Percentiles rank a stretch among this genome's conserved stretches.
These are phyloP conservation scores for Sindora glabra DNA, from an alignment of 306 rosid genomes.

Conservation along the genomic window DNA sequence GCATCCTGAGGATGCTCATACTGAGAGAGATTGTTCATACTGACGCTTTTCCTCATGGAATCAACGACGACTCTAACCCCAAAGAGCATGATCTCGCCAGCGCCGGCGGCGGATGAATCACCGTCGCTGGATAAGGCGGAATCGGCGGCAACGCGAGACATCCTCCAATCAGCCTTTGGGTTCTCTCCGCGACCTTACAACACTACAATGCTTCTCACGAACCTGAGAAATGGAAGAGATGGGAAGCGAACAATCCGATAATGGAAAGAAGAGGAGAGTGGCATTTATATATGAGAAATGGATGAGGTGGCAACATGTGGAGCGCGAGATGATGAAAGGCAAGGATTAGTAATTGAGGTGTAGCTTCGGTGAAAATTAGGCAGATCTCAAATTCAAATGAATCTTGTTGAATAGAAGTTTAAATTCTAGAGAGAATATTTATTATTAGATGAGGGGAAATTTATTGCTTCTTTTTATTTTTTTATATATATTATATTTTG, in stretches of 20 bases:
- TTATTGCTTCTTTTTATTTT: too few species aligned
- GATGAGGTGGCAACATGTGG: conserved; percentile 38
- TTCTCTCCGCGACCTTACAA: conserved; percentile 8
- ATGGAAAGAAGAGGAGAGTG: background rate
- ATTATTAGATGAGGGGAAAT: too few species aligned
- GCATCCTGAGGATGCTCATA: conserved; percentile 58
- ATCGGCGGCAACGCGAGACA: conserved; percentile 31
- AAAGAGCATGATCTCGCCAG: conserved; percentile 82
- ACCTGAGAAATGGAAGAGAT: too few species aligned
- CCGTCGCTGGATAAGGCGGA: conserved; percentile 20
- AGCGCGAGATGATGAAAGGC: background rate
- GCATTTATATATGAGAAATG: conserved; percentile 26
- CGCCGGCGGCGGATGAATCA: background rate
- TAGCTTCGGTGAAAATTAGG: conserved; percentile 15
- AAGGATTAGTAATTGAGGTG: background rate
- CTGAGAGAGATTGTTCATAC: conserved; percentile 92
- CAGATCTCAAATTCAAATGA: background rate
- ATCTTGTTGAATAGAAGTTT: too few species aligned
- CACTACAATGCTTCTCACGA: too few species aligned
- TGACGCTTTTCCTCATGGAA: conserved; percentile 94
- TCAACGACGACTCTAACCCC: conserved; percentile 91
- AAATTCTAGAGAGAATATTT: too few species aligned
- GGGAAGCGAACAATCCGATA: too few species aligned
- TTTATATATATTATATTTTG: too few species aligned
- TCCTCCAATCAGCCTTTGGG: conserved; percentile 11